Conservation (phyloP, 2,329 filamentous ascomycete genomes). For the Aspergillus pseudoglaucus region DNA sequence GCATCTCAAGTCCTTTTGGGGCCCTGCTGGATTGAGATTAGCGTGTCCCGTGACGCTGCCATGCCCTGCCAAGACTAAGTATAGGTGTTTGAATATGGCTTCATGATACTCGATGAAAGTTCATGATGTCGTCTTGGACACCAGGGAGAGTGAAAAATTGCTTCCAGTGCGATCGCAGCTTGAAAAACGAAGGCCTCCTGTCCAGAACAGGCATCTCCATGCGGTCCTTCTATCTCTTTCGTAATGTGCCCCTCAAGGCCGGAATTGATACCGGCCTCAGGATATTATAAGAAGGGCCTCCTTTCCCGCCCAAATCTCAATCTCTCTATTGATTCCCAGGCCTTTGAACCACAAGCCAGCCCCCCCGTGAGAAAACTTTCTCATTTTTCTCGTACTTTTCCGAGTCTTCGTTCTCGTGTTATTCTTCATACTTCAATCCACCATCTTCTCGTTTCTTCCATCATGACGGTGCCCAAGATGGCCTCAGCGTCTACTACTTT, state of each 20-base stretch:
- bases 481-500: constrained; percentile 28
- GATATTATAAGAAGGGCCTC: constrained; percentile 36
- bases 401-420: constrained; percentile 1
- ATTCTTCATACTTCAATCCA: constrained; percentile 1
- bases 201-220: constrained; percentile 17
- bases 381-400: constrained; percentile 13
- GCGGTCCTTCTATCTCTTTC: constrained; percentile 24
- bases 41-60: constrained; percentile 21
- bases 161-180: neutral
- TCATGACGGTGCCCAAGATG: constrained; percentile 30
- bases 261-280: constrained; percentile 43
- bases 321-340: constrained; percentile 15
- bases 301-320: constrained; percentile 21
- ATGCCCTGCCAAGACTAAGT: constrained; percentile 22
- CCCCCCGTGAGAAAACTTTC: neutral
- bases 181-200: constrained; percentile 4
- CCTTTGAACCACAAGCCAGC: constrained; percentile 3
- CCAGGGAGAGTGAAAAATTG: neutral
- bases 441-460: constrained; percentile 9
- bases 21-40: constrained; percentile 17
- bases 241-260: constrained; percentile 37
- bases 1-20: neutral
- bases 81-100: constrained; percentile 17
- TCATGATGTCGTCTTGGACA: neutral
- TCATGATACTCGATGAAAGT: neutral